phyloP scores from a whole-genome alignment of 768 basidiomycete genomes.

The Boletellus emodensis region DNA sequence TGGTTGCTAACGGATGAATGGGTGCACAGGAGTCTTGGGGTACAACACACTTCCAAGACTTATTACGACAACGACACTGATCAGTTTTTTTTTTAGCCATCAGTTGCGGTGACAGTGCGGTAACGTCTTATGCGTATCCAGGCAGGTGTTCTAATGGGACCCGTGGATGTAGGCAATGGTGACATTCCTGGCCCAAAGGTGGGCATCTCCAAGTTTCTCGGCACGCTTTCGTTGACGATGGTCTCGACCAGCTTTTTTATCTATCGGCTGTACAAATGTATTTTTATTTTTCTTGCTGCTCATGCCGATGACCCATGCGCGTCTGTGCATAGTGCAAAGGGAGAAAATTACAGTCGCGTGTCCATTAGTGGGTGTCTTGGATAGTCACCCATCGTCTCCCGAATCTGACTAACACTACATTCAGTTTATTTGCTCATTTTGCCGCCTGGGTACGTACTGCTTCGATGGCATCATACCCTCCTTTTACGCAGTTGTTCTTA shows the following conservation, averaged over 20 bases:
- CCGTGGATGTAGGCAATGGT: conserved; percentile 15
- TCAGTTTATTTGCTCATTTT: conserved; percentile 15
- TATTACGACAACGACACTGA: neutral
- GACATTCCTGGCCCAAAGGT: conserved; percentile 24
- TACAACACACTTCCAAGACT: conserved; percentile 4
- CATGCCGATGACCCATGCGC: neutral
- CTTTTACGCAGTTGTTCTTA: neutral
- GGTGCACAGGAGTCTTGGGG: conserved; percentile 21
- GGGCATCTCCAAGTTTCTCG: neutral
- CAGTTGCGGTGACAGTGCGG: conserved; percentile 21
- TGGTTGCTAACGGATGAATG: neutral
- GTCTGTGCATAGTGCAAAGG: conserved; percentile 10
- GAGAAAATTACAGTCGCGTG: conserved; percentile 10
- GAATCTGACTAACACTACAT: neutral
- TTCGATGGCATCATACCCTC: neutral
- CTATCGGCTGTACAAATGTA: conserved; percentile 24
- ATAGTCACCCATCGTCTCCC: neutral
- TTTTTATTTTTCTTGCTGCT: neutral
- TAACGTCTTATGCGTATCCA: neutral
- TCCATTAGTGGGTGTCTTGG: conserved; percentile 11
- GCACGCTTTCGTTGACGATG: neutral
- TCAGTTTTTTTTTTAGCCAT: conserved; percentile 9
- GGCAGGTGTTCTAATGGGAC: neutral
- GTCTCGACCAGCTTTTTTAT: conserved; percentile 19
- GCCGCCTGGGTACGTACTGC: conserved; percentile 17